Conservation (phyloP, 139 green algal species). For the Chlorella sp. region DNA sequence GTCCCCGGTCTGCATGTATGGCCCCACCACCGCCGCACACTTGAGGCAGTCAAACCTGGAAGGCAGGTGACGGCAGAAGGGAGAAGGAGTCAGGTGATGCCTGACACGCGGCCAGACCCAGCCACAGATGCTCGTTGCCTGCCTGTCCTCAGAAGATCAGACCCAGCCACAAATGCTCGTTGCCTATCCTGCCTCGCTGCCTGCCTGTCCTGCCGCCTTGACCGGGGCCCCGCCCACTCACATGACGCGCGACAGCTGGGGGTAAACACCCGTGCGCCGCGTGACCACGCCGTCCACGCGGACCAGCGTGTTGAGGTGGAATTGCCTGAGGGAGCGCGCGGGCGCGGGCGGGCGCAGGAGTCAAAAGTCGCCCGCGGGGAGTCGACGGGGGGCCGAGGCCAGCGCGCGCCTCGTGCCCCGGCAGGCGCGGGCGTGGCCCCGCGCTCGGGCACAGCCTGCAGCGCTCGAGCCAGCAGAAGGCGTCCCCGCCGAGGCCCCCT, state of each 20-base stretch:
- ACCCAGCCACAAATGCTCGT: too few species aligned
- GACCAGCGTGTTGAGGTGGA: conserved; percentile 90
- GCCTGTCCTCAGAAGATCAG: too few species aligned
- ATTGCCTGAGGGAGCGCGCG: conserved; percentile 48
- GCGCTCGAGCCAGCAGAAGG: neutral
- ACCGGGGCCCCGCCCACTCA: too few species aligned
- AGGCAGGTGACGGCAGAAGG: too few species aligned
- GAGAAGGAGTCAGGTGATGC: conserved; percentile 26
- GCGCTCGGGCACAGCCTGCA: neutral
- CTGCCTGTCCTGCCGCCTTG: too few species aligned
- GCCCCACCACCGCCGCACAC: conserved; percentile 88
- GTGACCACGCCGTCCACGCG: conserved; percentile 92
- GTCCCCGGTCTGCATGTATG: conserved; percentile 80
- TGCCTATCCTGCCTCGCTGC: too few species aligned
- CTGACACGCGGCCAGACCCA: too few species aligned
- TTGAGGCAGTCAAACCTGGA: conserved; percentile 92
- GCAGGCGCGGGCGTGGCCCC: too few species aligned
- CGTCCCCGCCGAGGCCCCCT: neutral
- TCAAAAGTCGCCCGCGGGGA: too few species aligned
- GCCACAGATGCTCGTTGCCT: too few species aligned
- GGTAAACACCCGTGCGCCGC: conserved; percentile 95
- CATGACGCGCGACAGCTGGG: conserved; percentile 90
- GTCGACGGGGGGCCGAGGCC: too few species aligned
- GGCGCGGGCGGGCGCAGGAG: neutral
- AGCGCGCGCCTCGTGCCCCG: too few species aligned